Base-by-base conservation (phyloP, 169 alveolate species). In the Plasmodium chabaudi region DNA sequence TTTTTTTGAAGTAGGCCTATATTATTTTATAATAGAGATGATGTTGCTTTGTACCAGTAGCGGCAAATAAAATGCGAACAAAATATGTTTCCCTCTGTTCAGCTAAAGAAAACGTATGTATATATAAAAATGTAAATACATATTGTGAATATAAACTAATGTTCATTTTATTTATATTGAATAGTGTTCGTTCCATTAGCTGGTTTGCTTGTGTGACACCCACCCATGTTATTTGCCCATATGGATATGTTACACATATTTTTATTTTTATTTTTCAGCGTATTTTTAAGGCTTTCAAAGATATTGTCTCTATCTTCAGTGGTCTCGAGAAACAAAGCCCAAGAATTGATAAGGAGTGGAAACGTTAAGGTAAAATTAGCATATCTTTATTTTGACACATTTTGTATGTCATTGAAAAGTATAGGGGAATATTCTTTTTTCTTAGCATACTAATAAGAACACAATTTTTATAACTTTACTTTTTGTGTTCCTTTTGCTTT, bases 81-180 rank as follows among this genome's bases (percentile, higher is more conserved):
- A 79, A 79, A 9, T 23, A 79, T 79, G 89, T 79, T 79, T 15
- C 89, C 89, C 21, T 47, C 89, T 15, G 89, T 79, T 53, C 89
- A 79, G 21, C 42, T 79, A 47, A 79, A 67, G 47, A 79, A 69
- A 60, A 77, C 79, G 89, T 77, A 77, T 55, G 21, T 7, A 65
- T 47, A 21, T n/a, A 10, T 34, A 34, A 3, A 34, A 34, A 34
- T 34, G 0, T 6, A 0, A 34, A 34, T 34, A 3, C 42, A 34
- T 34, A 3, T 34, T 34, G 42, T 34, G 42, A 34, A 34, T 34
- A 34, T 5, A 34, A 34, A 34, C 42, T 34, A 34, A 34, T 34
- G 42, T 34, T 34, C 5, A 34, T 34, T 34, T 34, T 34, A 34
- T 5, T 34, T 34, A 34, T 34, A 34, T 34, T 34, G 7, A 34